phyloP scores from a whole-genome alignment of 495 filamentous ascomycete species.

The Tuber magnatum region DNA sequence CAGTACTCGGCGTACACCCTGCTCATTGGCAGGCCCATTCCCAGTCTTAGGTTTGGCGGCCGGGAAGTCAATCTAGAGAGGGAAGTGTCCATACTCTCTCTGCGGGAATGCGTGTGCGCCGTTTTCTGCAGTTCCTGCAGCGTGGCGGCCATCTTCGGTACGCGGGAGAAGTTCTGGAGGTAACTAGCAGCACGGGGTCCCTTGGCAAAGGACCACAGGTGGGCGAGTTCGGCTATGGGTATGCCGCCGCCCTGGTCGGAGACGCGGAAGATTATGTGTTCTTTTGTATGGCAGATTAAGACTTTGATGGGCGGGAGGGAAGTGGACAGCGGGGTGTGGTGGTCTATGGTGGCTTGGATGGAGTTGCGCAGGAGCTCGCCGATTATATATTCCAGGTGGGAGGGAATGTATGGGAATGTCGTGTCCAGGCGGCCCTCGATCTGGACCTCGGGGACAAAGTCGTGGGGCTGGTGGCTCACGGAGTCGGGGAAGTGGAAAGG shows the following conservation, averaged over 20 bases:
- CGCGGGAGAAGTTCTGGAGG: conserved; percentile 72
- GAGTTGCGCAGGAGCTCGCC: conserved; percentile 93
- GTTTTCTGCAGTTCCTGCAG: conserved; percentile 68
- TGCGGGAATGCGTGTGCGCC: conserved; percentile 37
- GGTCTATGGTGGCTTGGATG: conserved; percentile 82
- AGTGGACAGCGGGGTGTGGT: conserved; percentile 44
- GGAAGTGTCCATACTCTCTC: conserved; percentile 51
- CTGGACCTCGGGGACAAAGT: conserved; percentile 84
- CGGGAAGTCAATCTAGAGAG: conserved; percentile 69
- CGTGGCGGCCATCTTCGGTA: conserved; percentile 89
- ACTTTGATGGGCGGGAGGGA: conserved; percentile 77
- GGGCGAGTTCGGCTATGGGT: conserved; percentile 71
- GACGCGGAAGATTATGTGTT: conserved; percentile 93
- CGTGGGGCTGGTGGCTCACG: conserved; percentile 59
- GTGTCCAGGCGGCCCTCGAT: conserved; percentile 79
- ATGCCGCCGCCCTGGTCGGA: conserved; percentile 94
- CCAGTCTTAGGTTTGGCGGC: conserved; percentile 78
- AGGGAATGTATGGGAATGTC: conserved; percentile 92
- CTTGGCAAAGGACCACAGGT: conserved; percentile 95
- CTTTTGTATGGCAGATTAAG: conserved; percentile 83
- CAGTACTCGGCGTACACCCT: conserved; percentile 97
- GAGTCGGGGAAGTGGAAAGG: conserved; percentile 86
- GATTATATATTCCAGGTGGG: conserved; percentile 93
- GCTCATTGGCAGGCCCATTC: conserved; percentile 90
- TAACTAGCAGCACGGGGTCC: conserved; percentile 65